These are phyloP conservation scores for Beauveria varroae DNA, from an alignment of 2,329 filamentous ascomycete species.

Conservation along the genomic window DNA sequence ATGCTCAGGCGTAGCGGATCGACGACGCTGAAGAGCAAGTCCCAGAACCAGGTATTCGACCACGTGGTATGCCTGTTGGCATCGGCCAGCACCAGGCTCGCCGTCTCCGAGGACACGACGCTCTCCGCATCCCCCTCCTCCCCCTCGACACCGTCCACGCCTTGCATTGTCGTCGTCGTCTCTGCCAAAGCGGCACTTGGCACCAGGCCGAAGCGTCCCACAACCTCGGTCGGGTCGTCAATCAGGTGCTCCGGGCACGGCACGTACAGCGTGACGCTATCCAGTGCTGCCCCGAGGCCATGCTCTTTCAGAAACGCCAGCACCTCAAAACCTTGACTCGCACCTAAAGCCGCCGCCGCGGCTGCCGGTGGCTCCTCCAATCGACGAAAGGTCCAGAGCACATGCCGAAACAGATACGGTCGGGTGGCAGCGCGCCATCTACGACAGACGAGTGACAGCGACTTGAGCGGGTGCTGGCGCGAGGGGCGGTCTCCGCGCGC, in stretches of 20 bases:
- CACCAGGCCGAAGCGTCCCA: conserved; percentile 22
- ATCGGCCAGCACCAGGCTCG: conserved; percentile 1
- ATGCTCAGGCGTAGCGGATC: conserved; percentile 40
- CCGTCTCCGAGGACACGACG: conserved; percentile 15
- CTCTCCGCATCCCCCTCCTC: background rate
- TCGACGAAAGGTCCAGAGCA: conserved; percentile 32
- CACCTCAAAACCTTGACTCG: conserved; percentile 13
- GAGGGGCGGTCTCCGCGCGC: conserved; percentile 11
- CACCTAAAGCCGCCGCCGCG: background rate
- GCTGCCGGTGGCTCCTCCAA: conserved; percentile 18
- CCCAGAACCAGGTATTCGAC: conserved; percentile 43
- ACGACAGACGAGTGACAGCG: conserved; percentile 44
- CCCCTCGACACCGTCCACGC: background rate
- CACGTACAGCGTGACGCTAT: conserved; percentile 34
- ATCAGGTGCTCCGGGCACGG: conserved; percentile 20
- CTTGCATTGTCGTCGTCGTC: conserved; percentile 10
- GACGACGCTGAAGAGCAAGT: conserved; percentile 43
- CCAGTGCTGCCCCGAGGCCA: conserved; percentile 31
- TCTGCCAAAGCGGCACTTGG: conserved; percentile 16
- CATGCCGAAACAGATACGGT: conserved; percentile 51
- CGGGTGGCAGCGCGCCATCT: conserved; percentile 44
- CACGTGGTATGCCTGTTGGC: conserved; percentile 2
- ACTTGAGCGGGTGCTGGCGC: conserved; percentile 40
- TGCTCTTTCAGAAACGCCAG: conserved; percentile 32
- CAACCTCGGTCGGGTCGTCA: conserved; percentile 21